Percentiles rank a stretch among this genome's conserved stretches.
Conservation (phyloP, 306 rosid genomes). For the Cucumis hystrix region DNA sequence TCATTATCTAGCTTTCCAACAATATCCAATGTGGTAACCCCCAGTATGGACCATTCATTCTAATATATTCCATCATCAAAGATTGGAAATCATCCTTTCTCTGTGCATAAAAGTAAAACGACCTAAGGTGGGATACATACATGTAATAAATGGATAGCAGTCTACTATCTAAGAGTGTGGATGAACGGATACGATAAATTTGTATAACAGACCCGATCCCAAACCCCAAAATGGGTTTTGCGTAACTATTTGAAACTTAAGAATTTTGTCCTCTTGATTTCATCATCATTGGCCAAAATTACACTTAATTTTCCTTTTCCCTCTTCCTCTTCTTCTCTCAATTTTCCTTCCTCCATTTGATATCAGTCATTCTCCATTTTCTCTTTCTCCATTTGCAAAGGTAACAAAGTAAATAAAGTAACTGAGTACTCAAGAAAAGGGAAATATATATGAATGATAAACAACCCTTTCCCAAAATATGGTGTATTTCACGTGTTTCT, state of each 20-base stretch:
- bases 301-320: no score
- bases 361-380: no score
- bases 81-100: not conserved
- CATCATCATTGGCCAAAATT: no score
- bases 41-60: constrained; percentile 19
- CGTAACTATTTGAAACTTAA: no score
- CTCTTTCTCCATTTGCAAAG: no score
- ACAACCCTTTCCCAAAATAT: not conserved
- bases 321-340: no score
- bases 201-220: no score
- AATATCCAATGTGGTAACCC: not conserved
- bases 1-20: no score
- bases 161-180: not conserved
- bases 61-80: no score
- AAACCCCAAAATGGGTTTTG: no score
- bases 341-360: no score
- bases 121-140: not conserved
- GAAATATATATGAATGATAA: not conserved
- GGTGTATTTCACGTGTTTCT: not conserved
- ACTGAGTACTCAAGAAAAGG: not conserved
- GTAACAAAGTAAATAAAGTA: not conserved
- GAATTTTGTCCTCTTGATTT: no score
- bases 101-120: not conserved
- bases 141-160: not conserved
- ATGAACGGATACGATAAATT: not conserved